Conservation (phyloP, 2,329 filamentous ascomycete species). For the Hymenoscyphus repandus region DNA sequence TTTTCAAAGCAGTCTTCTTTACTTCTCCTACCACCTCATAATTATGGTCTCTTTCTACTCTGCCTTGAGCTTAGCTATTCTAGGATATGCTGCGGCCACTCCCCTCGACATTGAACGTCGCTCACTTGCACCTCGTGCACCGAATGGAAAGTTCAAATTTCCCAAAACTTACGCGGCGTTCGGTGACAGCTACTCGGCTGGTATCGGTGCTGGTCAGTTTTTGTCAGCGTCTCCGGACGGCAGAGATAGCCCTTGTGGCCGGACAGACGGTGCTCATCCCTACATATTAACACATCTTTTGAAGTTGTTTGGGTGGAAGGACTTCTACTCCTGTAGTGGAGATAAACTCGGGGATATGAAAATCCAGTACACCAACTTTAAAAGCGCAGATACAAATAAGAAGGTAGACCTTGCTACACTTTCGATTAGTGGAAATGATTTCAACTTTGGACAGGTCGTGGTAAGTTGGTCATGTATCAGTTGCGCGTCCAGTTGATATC, state of each 20-base stretch:
- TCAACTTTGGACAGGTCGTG: background rate
- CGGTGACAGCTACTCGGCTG: background rate
- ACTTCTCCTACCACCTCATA: too few species aligned
- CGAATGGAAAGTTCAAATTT: too few species aligned
- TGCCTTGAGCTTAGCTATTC: too few species aligned
- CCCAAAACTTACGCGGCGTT: background rate
- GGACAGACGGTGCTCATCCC: constrained; percentile 1
- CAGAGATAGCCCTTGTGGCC: constrained; percentile 1
- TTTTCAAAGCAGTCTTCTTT: too few species aligned
- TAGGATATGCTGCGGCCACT: too few species aligned
- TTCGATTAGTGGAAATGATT: constrained; percentile 6
- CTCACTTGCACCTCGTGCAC: too few species aligned
- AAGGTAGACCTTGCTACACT: constrained; percentile 1
- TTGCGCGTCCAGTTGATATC: too few species aligned
- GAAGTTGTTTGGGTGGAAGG: background rate
- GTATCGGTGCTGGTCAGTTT: constrained; percentile 1
- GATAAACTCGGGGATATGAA: background rate
- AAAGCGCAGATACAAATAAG: background rate
- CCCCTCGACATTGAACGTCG: too few species aligned
- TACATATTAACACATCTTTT: background rate
- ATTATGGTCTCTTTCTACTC: too few species aligned
- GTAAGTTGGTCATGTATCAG: too few species aligned
- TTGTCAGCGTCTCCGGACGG: background rate
- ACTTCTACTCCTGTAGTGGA: background rate
- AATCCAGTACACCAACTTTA: background rate